Conservation (phyloP, 148 eudicot species). For the Chenopodium berlandieri region DNA sequence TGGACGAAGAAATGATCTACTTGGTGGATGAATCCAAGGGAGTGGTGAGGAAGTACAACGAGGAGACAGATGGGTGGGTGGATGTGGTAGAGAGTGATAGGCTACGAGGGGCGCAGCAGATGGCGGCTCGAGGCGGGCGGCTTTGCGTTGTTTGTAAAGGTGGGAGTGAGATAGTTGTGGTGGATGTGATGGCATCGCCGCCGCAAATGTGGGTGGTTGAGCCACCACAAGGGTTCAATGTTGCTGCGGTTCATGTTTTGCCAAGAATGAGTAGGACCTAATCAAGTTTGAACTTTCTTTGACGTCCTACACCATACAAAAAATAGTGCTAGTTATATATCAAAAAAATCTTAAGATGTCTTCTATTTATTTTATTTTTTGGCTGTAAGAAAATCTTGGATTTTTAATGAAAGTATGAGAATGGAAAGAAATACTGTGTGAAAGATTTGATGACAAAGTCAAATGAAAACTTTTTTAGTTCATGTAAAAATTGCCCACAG, state of each 20-base stretch:
- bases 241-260: slow-evolving; percentile 56
- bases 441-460: background rate
- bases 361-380: background rate
- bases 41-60: slow-evolving; percentile 44
- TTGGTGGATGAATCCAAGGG: slow-evolving; percentile 63
- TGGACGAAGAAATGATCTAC: slow-evolving; percentile 57
- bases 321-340: background rate
- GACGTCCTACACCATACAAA: no score
- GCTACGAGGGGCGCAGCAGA: slow-evolving; percentile 55
- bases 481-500: background rate
- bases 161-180: slow-evolving; percentile 47
- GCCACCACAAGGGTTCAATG: slow-evolving; percentile 42
- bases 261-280: slow-evolving; percentile 33
- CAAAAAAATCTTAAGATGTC: background rate
- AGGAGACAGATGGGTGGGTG: slow-evolving; percentile 49
- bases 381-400: background rate
- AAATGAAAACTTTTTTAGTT: background rate
- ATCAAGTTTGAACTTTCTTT: background rate
- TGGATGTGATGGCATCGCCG: slow-evolving; percentile 53
- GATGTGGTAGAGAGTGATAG: slow-evolving; percentile 34
- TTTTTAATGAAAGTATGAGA: background rate
- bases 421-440: no score
- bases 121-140: slow-evolving; percentile 57
- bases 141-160: slow-evolving; percentile 52
- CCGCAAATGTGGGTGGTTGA: slow-evolving; percentile 49